Conservation (phyloP, 129 eudicot genomes). For the Calendula officinalis region DNA sequence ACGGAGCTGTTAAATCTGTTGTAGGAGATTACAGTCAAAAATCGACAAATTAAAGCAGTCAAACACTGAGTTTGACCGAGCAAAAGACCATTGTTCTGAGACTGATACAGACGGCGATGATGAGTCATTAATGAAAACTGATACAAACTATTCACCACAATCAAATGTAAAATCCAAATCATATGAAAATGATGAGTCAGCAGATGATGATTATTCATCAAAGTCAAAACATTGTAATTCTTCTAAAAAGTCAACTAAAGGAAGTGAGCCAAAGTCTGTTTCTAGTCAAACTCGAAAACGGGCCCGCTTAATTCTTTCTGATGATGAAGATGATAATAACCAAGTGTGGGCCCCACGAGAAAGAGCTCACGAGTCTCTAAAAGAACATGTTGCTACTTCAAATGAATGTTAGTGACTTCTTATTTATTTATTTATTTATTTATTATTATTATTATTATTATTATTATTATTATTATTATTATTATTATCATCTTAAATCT, state of each 20-base stretch:
- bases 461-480: too few relatives aligned
- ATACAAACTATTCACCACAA: slow-evolving; percentile 41
- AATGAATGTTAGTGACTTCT: slow-evolving; percentile 56
- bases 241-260: slow-evolving; percentile 37
- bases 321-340: slow-evolving; percentile 66
- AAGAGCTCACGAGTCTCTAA: slow-evolving; percentile 20
- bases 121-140: slow-evolving; percentile 36
- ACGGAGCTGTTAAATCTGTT: slow-evolving; percentile 19
- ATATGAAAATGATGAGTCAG: slow-evolving; percentile 34
- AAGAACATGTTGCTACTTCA: slow-evolving; percentile 71
- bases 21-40: slow-evolving; percentile 60
- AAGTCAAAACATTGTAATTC: slow-evolving; percentile 29
- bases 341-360: slow-evolving; percentile 39
- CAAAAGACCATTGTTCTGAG: slow-evolving; percentile 78
- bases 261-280: slow-evolving; percentile 42
- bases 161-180: slow-evolving; percentile 26
- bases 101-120: slow-evolving; percentile 69
- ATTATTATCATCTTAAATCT: too few relatives aligned
- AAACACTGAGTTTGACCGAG: slow-evolving; percentile 39
- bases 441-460: too few relatives aligned
- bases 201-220: slow-evolving; percentile 32
- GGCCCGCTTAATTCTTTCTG: slow-evolving; percentile 66
- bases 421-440: too few relatives aligned
- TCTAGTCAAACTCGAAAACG: slow-evolving; percentile 79
- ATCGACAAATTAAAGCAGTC: slow-evolving; percentile 60